phyloP scores from a whole-genome alignment of 495 filamentous ascomycete species.

The Penicillium cosmopolitanum region DNA sequence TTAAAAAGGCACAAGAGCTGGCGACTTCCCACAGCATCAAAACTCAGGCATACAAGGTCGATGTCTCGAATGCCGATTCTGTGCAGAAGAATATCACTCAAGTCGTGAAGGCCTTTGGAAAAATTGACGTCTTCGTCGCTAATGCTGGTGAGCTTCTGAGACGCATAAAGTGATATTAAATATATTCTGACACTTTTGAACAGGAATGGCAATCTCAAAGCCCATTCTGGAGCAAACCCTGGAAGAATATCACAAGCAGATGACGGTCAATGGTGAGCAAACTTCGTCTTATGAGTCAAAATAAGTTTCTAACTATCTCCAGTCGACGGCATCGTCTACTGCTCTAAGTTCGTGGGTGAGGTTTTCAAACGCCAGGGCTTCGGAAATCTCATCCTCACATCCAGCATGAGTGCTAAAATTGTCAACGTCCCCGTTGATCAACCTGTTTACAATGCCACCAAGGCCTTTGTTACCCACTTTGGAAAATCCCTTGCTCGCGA shows the following conservation, averaged over 20 bases:
- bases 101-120: slow-evolving; percentile 48
- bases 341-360: slow-evolving; percentile 48
- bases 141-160: slow-evolving; percentile 31
- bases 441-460: slow-evolving; percentile 70
- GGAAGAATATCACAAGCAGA: slow-evolving; percentile 50
- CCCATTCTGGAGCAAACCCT: slow-evolving; percentile 50
- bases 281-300: background rate
- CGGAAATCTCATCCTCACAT: slow-evolving; percentile 76
- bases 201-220: slow-evolving; percentile 56
- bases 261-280: slow-evolving; percentile 43
- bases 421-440: slow-evolving; percentile 71
- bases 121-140: slow-evolving; percentile 53
- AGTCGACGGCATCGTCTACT: slow-evolving; percentile 43
- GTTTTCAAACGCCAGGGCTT: slow-evolving; percentile 58
- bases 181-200: background rate
- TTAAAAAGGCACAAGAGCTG: slow-evolving; percentile 37
- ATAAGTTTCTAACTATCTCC: background rate
- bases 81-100: slow-evolving; percentile 36
- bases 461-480: slow-evolving; percentile 69
- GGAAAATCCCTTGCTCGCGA: slow-evolving; percentile 70
- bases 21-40: slow-evolving; percentile 37
- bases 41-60: slow-evolving; percentile 43
- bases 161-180: background rate
- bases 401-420: slow-evolving; percentile 77
- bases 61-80: slow-evolving; percentile 43